phyloP scores from a whole-genome alignment of 306 rosid species.

The Myrica gale region DNA sequence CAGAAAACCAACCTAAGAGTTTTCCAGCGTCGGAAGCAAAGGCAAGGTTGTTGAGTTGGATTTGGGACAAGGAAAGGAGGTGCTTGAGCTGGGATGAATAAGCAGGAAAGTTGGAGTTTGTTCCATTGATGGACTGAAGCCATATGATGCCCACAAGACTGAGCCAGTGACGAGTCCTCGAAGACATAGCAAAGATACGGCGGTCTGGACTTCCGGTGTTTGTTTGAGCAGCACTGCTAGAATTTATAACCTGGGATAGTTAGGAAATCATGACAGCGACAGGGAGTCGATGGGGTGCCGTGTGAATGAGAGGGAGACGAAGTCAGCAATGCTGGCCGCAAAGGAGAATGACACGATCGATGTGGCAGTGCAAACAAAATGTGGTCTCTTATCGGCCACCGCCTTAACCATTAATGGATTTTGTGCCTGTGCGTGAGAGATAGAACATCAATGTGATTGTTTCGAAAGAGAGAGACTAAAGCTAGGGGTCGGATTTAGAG shows the following conservation, averaged over 20 bases:
- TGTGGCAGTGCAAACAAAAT: constrained; percentile 25
- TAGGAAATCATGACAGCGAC: background rate
- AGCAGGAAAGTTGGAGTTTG: constrained; percentile 82
- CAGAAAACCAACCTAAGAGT: constrained; percentile 75
- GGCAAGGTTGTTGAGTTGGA: constrained; percentile 83
- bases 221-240: background rate
- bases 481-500: background rate
- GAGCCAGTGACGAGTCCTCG: constrained; percentile 66
- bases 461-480: background rate
- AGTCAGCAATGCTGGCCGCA: constrained; percentile 2
- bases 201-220: background rate
- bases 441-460: background rate
- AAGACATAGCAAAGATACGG: constrained; percentile 38
- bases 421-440: constrained; percentile 3
- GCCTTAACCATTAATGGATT: constrained; percentile 5
- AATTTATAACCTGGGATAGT: background rate
- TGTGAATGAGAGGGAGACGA: constrained; percentile 17
- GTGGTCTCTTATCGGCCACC: constrained; percentile 31
- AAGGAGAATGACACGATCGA: background rate
- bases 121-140: constrained; percentile 89
- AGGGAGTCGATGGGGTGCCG: background rate
- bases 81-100: constrained; percentile 77
- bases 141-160: constrained; percentile 78
- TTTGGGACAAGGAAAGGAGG: constrained; percentile 67
- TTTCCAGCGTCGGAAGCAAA: constrained; percentile 96